These are phyloP conservation scores for Phytophthora chlamydospora DNA, from an alignment of 352 stramenopile species.

Conservation along the genomic window DNA sequence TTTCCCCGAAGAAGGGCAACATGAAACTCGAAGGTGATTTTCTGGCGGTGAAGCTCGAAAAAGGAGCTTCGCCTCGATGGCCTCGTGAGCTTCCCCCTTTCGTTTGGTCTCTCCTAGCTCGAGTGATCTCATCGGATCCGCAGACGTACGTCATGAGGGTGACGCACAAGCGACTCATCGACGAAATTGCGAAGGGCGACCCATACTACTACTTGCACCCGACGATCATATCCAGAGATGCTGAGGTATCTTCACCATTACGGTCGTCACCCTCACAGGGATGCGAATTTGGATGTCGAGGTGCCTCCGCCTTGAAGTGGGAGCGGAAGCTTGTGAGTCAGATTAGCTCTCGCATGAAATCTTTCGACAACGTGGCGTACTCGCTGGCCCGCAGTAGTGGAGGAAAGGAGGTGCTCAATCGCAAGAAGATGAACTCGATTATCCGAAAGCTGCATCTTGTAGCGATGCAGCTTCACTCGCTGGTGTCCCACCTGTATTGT, in stretches of 20 bases:
- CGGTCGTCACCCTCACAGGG: conserved; percentile 4
- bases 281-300: conserved; percentile 66
- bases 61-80: conserved; percentile 18
- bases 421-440: conserved; percentile 86
- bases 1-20: conserved; percentile 27
- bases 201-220: conserved; percentile 77
- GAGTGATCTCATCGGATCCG: conserved; percentile 47
- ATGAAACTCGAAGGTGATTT: conserved; percentile 37
- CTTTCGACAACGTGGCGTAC: conserved; percentile 77
- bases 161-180: conserved; percentile 61
- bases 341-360: conserved; percentile 84
- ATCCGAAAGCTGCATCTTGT: conserved; percentile 82
- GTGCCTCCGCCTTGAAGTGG: conserved; percentile 59
- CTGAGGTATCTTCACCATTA: conserved; percentile 17
- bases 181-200: conserved; percentile 70
- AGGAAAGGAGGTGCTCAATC: conserved; percentile 65
- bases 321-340: conserved; percentile 76
- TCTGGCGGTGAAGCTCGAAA: conserved; percentile 39
- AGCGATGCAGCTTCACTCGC: conserved; percentile 73
- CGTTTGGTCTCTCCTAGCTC: conserved; percentile 47
- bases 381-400: conserved; percentile 64
- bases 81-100: conserved; percentile 42
- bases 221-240: conserved; percentile 22
- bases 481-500: conserved; percentile 77
- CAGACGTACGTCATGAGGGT: conserved; percentile 73